Evolutionary conservation across 2,329 filamentous ascomycete genomes (phyloP).

Genomic region (Didymella pomorum): DNA sequence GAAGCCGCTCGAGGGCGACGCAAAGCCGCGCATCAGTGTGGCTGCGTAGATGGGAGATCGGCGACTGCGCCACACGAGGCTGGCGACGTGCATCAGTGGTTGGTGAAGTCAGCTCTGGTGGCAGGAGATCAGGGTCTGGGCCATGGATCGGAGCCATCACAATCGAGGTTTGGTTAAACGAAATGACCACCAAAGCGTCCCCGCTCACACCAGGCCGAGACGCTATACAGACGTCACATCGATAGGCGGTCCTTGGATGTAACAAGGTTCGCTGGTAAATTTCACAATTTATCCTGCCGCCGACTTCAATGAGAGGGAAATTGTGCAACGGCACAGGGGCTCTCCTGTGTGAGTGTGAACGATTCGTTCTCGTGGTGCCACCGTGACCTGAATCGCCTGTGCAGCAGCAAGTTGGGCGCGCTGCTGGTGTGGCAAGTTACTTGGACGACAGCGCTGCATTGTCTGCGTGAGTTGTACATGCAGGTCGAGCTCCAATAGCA

Average conservation of each 20-base stretch:
- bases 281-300: constrained; percentile 23
- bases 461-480: constrained; percentile 30
- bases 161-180: constrained; percentile 17
- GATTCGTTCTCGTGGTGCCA: constrained; percentile 16
- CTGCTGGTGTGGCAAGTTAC: constrained; percentile 24
- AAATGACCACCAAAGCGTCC: constrained; percentile 23
- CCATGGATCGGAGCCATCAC: constrained; percentile 10
- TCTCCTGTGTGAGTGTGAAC: constrained; percentile 13
- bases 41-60: constrained; percentile 32
- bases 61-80: constrained; percentile 34
- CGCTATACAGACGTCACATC: constrained; percentile 26
- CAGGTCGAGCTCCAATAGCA: constrained; percentile 14
- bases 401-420: constrained; percentile 9
- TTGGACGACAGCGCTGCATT: constrained; percentile 11
- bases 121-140: constrained; percentile 14
- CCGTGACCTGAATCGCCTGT: constrained; percentile 11
- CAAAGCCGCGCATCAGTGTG: constrained; percentile 39
- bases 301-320: constrained; percentile 10
- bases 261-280: constrained; percentile 34
- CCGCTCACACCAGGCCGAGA: constrained; percentile 12
- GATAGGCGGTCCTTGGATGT: constrained; percentile 23
- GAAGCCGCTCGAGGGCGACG: constrained; percentile 22
- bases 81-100: constrained; percentile 10
- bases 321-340: constrained; percentile 20
- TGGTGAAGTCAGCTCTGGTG: constrained; percentile 9